Evolutionary conservation across 139 green algal genomes (phyloP), one percentile per base, ranked within the genome.

Genomic region (Chlorella sp.): DNA sequence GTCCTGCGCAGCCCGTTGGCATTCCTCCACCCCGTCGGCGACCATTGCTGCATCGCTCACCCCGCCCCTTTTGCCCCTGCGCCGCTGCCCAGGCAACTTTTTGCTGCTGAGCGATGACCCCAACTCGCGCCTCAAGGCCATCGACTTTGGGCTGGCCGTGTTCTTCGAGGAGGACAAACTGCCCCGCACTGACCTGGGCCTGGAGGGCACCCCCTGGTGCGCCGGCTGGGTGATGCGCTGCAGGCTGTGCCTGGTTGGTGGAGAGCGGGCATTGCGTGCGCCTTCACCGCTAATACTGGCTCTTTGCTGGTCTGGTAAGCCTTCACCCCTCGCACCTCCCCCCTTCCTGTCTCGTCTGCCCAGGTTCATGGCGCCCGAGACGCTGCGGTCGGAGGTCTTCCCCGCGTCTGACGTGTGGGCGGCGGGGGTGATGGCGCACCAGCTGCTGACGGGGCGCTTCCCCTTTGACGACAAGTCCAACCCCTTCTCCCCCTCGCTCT

Each of bases 71-170:
- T 30, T 28, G 54, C 54, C 41, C 65, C 65, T 30, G 58, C 26
- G 9, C 7, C 40, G 85, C 36, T 16, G 85, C 89, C 65, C 90
- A 76, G 94, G 95, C 64, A 98, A 98, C 88, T 98, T 98, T 89
- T 96, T 98, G 95, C 90, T 98, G 80, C 91, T 97, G 6, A 92
- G 84, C 26, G 87, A 94, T 9, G 86, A 89, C 1, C 86, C 94
- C 28, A 84, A 93, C 28, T 87, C 95, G 24, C 95, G 92, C 7
- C 79, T 98, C 64, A 98, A 98, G 86, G 96, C 95, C 30, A 96
- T 98, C 41, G 95, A 98, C 84, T 98, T 98, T 92, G 95, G 95
- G 4, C 84, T 98, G 81, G 73, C 90, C 5, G 94, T 97, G 26
- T 97, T 97, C 41, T 98, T 92, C 68, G 91, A 96, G 38, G 90